Evolutionary conservation across 192 early-diverging fungal species (phyloP).

Genomic region (Coemansia sp.): DNA sequence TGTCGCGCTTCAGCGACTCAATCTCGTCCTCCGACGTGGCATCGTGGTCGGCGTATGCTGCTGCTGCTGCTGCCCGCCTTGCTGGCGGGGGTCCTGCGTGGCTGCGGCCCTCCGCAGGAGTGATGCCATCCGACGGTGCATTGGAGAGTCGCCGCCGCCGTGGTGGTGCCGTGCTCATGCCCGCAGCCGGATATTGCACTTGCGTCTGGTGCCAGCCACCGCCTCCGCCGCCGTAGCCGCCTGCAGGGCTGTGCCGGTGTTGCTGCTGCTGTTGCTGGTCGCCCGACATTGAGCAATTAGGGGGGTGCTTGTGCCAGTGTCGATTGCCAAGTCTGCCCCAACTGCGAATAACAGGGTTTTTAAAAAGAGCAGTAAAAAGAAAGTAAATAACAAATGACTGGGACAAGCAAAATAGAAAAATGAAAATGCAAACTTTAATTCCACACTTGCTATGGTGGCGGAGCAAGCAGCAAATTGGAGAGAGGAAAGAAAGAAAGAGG

Average conservation of each 20-base stretch:
- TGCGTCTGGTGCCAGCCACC: constrained; percentile 10
- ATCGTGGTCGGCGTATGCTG: constrained; percentile 1
- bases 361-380: too few species aligned
- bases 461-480: too few species aligned
- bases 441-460: too few species aligned
- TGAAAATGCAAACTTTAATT: too few species aligned
- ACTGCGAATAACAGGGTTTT: too few species aligned
- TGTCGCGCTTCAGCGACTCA: constrained; percentile 47
- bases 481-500: too few species aligned
- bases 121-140: constrained; percentile 32
- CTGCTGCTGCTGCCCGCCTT: constrained; percentile 17
- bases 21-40: constrained; percentile 54
- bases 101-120: constrained; percentile 28
- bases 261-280: constrained; percentile 30
- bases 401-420: too few species aligned
- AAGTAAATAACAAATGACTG: too few species aligned
- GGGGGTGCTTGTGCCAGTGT: too few species aligned
- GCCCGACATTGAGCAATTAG: too few species aligned
- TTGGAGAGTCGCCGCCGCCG: constrained; percentile 46
- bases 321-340: too few species aligned
- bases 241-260: constrained; percentile 8
- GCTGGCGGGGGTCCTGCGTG: constrained; percentile 22
- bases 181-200: constrained; percentile 12
- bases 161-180: constrained; percentile 10
- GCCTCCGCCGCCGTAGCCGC: neutral